Evolutionary conservation across 441 rosid species (phyloP), one percentile per base, ranked within the genome.

Genomic region (Pelargonium australe): DNA sequence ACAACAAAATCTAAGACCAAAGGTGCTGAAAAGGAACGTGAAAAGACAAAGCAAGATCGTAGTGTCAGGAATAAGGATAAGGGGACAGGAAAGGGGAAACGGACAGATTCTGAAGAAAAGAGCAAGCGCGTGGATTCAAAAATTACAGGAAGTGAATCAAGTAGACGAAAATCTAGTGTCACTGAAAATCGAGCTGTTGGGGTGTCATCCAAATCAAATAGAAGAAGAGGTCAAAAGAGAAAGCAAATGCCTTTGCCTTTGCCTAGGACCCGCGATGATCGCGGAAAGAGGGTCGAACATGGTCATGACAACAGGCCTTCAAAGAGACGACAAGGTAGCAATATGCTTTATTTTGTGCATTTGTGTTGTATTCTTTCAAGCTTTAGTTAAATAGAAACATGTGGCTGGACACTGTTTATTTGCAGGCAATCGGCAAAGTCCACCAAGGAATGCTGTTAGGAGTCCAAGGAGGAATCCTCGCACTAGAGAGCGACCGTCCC

Each of bases 251-350:
- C 23, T 28, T 60, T 60, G n/a, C 64, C 37, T 60, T 60, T 25
- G 37, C 31, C 31, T 25, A 25, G 31, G 31, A 20, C 19, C 1
- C 28, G 37, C 7, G 64, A 60, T 60, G 64, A 25, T 23, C 34
- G 64, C 11, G 16, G 75, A 40, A 76, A 63, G 75, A 71, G 75
- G 28, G 37, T 58, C 61, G 62, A 44, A 13, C 41, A 7, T 13
- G 47, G 34, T 7, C 12, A 58, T 60, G 49, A 44, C 43, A 55
- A 41, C 47, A 63, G 66, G 49, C 37, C 55, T 7, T 43, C 69
- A 55, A 45, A 71, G 12, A 64, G 64, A 64, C 72, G 6, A 25
- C 41, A 34, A 68, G 69, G 75, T 76, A 55, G 23, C 60, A 53
- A 67, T 55, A 1, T 69, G 17, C 60, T n/a, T n/a, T 71, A 19